Conservation (phyloP, 139 green algal genomes). For the Gonium pectorale region DNA sequence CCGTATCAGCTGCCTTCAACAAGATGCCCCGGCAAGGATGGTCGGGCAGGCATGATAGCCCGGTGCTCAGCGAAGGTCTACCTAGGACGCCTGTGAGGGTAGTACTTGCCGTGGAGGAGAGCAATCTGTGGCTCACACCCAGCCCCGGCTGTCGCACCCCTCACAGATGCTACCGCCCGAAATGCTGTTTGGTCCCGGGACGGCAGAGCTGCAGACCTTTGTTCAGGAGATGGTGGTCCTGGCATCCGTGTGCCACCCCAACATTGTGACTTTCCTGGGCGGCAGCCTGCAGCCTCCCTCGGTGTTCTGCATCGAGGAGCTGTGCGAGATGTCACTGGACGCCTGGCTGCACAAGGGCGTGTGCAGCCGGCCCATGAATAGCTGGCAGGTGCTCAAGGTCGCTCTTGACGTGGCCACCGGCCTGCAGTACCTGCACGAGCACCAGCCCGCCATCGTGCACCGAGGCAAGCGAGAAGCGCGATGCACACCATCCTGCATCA, state of each 20-base stretch:
- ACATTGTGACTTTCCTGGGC: slow-evolving; percentile 61
- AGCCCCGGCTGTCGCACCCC: neutral
- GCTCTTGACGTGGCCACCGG: slow-evolving; percentile 33
- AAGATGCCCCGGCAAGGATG: too few species aligned
- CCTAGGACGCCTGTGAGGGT: too few species aligned
- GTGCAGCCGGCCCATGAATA: neutral
- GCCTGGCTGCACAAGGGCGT: neutral
- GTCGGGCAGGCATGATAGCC: too few species aligned
- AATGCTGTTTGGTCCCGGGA: slow-evolving; percentile 4
- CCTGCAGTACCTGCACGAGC: slow-evolving; percentile 32
- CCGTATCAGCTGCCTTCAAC: too few species aligned
- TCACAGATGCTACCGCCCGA: slow-evolving; percentile 11
- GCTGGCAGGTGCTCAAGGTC: neutral
- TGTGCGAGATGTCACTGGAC: slow-evolving; percentile 19
- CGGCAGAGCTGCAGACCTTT: slow-evolving; percentile 25
- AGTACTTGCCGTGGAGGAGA: too few species aligned
- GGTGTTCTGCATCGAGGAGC: slow-evolving; percentile 52
- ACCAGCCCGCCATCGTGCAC: slow-evolving; percentile 15
- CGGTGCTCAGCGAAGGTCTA: too few species aligned
- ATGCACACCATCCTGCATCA: too few species aligned
- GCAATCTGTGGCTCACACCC: too few species aligned
- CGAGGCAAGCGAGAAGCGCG: too few species aligned
- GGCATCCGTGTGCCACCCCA: slow-evolving; percentile 57
- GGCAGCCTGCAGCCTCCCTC: slow-evolving; percentile 42
- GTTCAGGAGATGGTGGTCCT: slow-evolving; percentile 61